Evolutionary conservation across 441 rosid species (phyloP).

Genomic region (Adansonia madagascariensis): DNA sequence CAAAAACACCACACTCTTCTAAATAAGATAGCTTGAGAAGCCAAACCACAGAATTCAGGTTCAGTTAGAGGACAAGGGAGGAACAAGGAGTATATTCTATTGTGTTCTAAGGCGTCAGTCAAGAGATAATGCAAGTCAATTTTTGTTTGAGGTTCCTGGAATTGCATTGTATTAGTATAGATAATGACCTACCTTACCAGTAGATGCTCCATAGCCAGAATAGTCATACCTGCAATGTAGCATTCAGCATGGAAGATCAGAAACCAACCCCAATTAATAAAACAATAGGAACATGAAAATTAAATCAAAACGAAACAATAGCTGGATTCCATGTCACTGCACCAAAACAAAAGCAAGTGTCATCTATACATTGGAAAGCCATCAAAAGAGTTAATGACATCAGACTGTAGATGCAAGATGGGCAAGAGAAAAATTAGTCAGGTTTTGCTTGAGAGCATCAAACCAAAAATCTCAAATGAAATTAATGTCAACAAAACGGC

Average conservation of each 20-base stretch:
- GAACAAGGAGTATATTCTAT: no score
- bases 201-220: slow-evolving; percentile 97
- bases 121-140: no score
- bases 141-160: neutral
- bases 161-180: neutral
- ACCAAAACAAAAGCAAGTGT: neutral
- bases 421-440: neutral
- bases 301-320: neutral
- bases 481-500: neutral
- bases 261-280: neutral
- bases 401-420: neutral
- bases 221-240: slow-evolving; percentile 78
- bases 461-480: neutral
- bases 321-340: neutral
- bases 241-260: slow-evolving; percentile 19
- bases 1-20: neutral
- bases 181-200: slow-evolving; percentile 71
- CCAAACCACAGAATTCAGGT: no score
- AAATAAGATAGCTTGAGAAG: no score
- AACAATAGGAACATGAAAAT: neutral
- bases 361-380: neutral
- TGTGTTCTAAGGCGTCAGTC: no score
- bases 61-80: no score
- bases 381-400: neutral
- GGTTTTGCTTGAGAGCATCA: neutral